Evolutionary conservation across 768 basidiomycete species (phyloP).

Genomic region (Auriscalpium microsporum): DNA sequence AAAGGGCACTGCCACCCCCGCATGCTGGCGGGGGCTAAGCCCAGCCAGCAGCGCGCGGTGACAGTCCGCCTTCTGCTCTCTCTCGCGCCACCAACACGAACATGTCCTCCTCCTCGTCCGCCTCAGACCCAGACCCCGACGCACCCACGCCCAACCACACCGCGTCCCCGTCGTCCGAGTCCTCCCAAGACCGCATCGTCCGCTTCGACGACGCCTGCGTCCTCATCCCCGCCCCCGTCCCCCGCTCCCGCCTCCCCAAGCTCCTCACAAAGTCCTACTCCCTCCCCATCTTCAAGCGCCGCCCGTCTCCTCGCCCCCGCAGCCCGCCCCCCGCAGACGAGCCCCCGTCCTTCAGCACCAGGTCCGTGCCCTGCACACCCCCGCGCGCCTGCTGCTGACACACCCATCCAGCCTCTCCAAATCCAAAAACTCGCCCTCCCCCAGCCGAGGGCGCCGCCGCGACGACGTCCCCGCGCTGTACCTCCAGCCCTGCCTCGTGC

Average conservation of each 20-base stretch:
- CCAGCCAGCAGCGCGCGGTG: neutral
- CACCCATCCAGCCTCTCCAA: slow-evolving; percentile 26
- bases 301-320: slow-evolving; percentile 29
- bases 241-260: slow-evolving; percentile 36
- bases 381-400: neutral
- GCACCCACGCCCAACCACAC: neutral
- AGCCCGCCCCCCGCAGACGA: neutral
- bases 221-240: slow-evolving; percentile 54
- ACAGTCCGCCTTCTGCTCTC: neutral
- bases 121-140: neutral
- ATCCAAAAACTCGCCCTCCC: slow-evolving; percentile 32
- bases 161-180: neutral
- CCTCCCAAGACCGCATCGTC: slow-evolving; percentile 30
- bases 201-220: slow-evolving; percentile 69
- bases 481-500: slow-evolving; percentile 49
- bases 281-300: slow-evolving; percentile 59
- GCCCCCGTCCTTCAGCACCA: neutral
- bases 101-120: slow-evolving; percentile 1
- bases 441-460: slow-evolving; percentile 29
- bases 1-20: slow-evolving; percentile 1
- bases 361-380: neutral
- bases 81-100: neutral
- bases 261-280: slow-evolving; percentile 59
- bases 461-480: slow-evolving; percentile 21
- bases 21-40: neutral